Conservation (phyloP, 2,329 filamentous ascomycete species). For the Xylaria hypoxylon region DNA sequence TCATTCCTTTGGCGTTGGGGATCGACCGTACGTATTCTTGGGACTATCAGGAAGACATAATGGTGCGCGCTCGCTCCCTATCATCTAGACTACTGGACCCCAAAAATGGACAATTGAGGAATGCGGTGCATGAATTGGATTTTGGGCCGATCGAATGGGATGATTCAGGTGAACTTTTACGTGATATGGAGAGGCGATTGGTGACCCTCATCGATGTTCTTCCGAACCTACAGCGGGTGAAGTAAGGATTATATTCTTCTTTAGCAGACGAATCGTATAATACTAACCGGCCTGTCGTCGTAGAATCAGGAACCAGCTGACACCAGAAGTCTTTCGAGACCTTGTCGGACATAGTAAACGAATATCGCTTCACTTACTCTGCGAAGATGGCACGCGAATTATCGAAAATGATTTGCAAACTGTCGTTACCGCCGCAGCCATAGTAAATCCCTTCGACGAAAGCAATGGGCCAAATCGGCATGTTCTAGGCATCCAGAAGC, state of each 20-base stretch:
- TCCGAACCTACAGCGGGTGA: slow-evolving; percentile 28
- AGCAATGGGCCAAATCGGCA: slow-evolving; percentile 5
- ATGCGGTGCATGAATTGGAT: slow-evolving; percentile 26
- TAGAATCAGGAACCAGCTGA: slow-evolving; percentile 11
- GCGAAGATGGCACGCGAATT: slow-evolving; percentile 18
- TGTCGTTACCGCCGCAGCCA: slow-evolving; percentile 11
- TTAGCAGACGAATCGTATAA: neutral
- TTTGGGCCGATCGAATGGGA: slow-evolving; percentile 1
- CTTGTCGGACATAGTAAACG: slow-evolving; percentile 1
- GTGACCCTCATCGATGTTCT: slow-evolving; percentile 20
- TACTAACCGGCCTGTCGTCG: neutral
- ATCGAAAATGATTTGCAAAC: slow-evolving; percentile 10
- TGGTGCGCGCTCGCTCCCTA: neutral
- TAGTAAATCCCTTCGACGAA: neutral
- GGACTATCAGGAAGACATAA: neutral
- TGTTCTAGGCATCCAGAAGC: slow-evolving; percentile 20
- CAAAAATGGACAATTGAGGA: slow-evolving; percentile 16
- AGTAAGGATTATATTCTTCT: slow-evolving; percentile 8
- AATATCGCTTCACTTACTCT: slow-evolving; percentile 24
- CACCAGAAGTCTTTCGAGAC: slow-evolving; percentile 1
- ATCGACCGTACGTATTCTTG: neutral
- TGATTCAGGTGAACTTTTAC: accelerated
- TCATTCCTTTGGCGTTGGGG: neutral
- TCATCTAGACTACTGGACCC: slow-evolving; percentile 10
- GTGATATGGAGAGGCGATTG: slow-evolving; percentile 17